Evolutionary conservation across 257 asterid genomes (phyloP).

Genomic region (Solanum bulbocastanum): DNA sequence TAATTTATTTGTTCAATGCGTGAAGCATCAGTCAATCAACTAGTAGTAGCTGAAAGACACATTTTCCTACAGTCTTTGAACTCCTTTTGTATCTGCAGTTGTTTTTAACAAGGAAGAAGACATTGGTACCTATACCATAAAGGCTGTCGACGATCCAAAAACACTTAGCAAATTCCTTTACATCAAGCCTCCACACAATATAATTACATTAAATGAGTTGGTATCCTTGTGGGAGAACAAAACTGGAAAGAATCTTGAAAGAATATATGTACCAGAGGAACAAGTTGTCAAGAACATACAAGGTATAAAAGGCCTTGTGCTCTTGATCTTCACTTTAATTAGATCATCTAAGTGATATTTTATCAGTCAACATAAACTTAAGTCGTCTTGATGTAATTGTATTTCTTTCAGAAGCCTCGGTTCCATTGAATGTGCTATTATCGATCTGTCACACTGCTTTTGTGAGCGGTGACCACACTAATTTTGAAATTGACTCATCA

Average conservation of each 20-base stretch:
- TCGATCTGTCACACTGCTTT: conserved; percentile 41
- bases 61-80: not conserved
- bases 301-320: conserved; percentile 18
- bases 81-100: conserved; percentile 16
- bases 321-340: not conserved
- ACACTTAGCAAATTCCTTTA: conserved; percentile 52
- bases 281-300: conserved; percentile 42
- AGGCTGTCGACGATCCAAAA: conserved; percentile 58
- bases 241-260: conserved; percentile 58
- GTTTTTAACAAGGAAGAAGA: conserved; percentile 52
- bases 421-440: conserved; percentile 30
- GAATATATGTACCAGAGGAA: conserved; percentile 39
- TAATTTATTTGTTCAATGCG: not conserved
- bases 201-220: conserved; percentile 36
- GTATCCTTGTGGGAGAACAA: conserved; percentile 68
- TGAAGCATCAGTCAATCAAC: not conserved
- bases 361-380: not conserved
- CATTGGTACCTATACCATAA: conserved; percentile 51
- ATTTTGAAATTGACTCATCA: conserved; percentile 47
- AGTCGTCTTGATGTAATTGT: not conserved
- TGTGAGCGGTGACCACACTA: conserved; percentile 54
- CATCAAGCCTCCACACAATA: conserved; percentile 46
- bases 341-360: not conserved
- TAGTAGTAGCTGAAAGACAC: not conserved
- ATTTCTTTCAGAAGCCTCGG: conserved; percentile 29